Conservation (phyloP, 2,329 filamentous ascomycete species). For the Colletotrichum orchidophilum region DNA sequence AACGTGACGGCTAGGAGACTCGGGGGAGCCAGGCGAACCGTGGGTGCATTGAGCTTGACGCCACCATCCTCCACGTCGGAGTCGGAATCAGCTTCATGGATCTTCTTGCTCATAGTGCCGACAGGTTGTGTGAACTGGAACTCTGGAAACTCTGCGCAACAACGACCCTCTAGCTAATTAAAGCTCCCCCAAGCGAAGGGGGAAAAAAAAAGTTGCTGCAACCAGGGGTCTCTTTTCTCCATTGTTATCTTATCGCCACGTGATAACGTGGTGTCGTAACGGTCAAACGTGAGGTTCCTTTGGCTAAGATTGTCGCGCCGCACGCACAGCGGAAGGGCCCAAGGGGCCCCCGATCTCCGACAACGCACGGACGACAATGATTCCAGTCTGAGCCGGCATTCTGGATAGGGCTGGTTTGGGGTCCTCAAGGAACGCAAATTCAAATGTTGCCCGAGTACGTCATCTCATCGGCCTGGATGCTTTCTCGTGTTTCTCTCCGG, state of each 20-base stretch:
- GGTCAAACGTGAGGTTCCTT: background rate
- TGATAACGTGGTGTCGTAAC: background rate
- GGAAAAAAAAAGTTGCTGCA: constrained; percentile 20
- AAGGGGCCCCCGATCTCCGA: constrained; percentile 1
- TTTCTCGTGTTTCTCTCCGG: constrained; percentile 16
- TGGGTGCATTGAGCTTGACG: constrained; percentile 21
- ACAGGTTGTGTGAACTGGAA: background rate
- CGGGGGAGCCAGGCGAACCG: constrained; percentile 14
- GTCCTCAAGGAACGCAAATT: no score
- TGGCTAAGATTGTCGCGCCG: background rate
- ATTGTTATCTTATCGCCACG: constrained; percentile 27
- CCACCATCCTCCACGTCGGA: constrained; percentile 29
- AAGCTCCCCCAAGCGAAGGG: background rate
- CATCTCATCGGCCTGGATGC: constrained; percentile 12
- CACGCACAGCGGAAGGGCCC: background rate
- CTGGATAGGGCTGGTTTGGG: constrained; percentile 23
- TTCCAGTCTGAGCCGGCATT: background rate
- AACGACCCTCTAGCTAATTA: background rate
- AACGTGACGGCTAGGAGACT: background rate
- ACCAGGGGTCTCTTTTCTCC: background rate
- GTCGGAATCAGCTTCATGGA: constrained; percentile 5
- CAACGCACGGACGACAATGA: background rate
- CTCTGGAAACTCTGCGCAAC: background rate
- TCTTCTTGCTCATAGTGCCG: constrained; percentile 16
- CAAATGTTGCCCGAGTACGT: background rate